Evolutionary conservation across 1,284 basidiomycete genomes (phyloP), one percentile per base, ranked within the genome.

Genomic region (Leccinum colubrinum): DNA sequence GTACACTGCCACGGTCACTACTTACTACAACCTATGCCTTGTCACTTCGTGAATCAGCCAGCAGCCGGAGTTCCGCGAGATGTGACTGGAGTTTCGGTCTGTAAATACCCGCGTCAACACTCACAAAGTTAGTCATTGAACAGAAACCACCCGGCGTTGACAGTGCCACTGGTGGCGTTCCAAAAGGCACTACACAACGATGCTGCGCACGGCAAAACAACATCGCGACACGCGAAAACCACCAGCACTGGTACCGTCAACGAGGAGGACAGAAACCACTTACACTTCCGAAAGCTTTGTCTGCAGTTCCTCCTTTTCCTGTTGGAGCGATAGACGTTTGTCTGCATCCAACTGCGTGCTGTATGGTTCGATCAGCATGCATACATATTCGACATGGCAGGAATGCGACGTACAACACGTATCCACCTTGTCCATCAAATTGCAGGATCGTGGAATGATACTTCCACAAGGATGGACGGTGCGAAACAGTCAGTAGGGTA

Each of bases 381-480:
- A 30, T 48, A 3, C 5, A 22, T 17, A 11, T 17, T 25, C 14
- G 27, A 51, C 41, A 43, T 37, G 46, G 54, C 46, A 58, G 51
- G 56, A 66, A 58, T 52, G 39, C 27, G 17, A 83, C 91, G 66
- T 70, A 94, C 88, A 98, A 94, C 14, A 91, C 84, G 74, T 93
- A 93, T 68, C 89, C 88, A 35, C 91, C 91, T 71, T 89, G 86
- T 3, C 90, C 90, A 68, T 93, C 90, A 71, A 94, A 95, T 71
- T 96, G 95, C 63, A 98, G 78, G 62, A 98, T 95, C 75, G 91
- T 90, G 27, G 88, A 86, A 76, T 99, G 96, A 74, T 97, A 95
- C 74, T 95, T 94, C 95, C 95, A 98, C 66, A 98, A 77, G 41
- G 93, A 95, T 11, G 95, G 94, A 14, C 94, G 86, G 77, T 97